phyloP scores from a whole-genome alignment of 1,139 yeast species.

The Yamadazyma trypodendri region DNA sequence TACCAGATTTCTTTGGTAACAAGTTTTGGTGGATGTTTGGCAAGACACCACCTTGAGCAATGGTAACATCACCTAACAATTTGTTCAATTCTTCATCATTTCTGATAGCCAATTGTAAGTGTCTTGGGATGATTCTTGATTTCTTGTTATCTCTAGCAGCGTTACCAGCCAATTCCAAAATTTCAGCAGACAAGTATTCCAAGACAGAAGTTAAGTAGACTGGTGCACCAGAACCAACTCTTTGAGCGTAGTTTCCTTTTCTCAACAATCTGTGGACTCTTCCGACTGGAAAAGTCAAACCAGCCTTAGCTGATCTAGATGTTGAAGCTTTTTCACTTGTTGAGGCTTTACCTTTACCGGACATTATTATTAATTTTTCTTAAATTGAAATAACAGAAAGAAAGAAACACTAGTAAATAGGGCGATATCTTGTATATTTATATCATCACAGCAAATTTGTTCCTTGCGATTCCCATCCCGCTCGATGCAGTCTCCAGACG shows the following conservation, averaged over 20 bases:
- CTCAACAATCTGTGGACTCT: slow-evolving; percentile 97
- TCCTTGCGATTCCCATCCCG: not conserved
- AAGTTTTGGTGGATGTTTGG: slow-evolving; percentile 96
- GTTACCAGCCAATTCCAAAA: slow-evolving; percentile 96
- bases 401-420: slow-evolving; percentile 5
- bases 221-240: slow-evolving; percentile 99
- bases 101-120: slow-evolving; percentile 96
- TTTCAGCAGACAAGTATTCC: slow-evolving; percentile 96
- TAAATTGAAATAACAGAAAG: slow-evolving; percentile 5
- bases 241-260: slow-evolving; percentile 98
- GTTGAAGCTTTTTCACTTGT: slow-evolving; percentile 90
- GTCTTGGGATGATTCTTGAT: slow-evolving; percentile 98
- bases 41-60: slow-evolving; percentile 97
- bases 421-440: slow-evolving; percentile 6
- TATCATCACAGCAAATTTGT: slow-evolving; percentile 1
- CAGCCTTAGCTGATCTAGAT: slow-evolving; percentile 98
- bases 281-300: slow-evolving; percentile 99
- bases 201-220: slow-evolving; percentile 94
- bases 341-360: slow-evolving; percentile 99
- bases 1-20: slow-evolving; percentile 88
- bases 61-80: slow-evolving; percentile 58
- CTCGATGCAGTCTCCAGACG: not conserved
- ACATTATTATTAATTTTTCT: slow-evolving; percentile 62
- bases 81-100: slow-evolving; percentile 96
- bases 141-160: slow-evolving; percentile 98